phyloP scores from a whole-genome alignment of 176 grass and related monocot species.

The Bonia amplexicaulis region DNA sequence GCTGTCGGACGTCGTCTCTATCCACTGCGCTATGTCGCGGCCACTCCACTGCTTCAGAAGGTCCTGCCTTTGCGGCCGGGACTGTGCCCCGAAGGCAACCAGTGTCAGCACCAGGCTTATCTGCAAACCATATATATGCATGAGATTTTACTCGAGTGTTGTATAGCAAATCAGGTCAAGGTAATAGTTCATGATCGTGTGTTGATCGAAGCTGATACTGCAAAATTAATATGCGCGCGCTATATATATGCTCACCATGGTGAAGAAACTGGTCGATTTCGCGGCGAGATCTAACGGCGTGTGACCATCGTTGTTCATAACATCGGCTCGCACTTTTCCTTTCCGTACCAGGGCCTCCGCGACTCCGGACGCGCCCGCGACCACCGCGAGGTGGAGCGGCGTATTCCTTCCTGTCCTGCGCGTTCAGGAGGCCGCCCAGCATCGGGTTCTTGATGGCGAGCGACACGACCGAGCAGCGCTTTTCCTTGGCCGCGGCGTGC shows the following conservation, averaged over 20 bases:
- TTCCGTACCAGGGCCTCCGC: background rate
- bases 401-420: constrained; percentile 20
- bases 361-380: background rate
- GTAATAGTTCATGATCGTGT: no score
- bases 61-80: background rate
- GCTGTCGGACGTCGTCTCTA: background rate
- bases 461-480: background rate
- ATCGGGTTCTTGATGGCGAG: background rate
- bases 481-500: constrained; percentile 8
- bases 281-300: background rate
- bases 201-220: no score
- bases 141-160: no score
- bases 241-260: background rate
- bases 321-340: background rate
- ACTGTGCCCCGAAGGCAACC: background rate
- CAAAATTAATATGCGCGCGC: no score
- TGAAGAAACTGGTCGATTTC: background rate
- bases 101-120: background rate
- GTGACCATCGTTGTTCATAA: background rate
- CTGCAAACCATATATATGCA: background rate
- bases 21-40: background rate
- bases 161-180: no score
- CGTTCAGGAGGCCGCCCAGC: background rate
- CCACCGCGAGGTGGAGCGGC: constrained; percentile 16
- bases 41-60: background rate